Evolutionary conservation across 139 green algal genomes (phyloP).

Genomic region (Tetraselmis striata): DNA sequence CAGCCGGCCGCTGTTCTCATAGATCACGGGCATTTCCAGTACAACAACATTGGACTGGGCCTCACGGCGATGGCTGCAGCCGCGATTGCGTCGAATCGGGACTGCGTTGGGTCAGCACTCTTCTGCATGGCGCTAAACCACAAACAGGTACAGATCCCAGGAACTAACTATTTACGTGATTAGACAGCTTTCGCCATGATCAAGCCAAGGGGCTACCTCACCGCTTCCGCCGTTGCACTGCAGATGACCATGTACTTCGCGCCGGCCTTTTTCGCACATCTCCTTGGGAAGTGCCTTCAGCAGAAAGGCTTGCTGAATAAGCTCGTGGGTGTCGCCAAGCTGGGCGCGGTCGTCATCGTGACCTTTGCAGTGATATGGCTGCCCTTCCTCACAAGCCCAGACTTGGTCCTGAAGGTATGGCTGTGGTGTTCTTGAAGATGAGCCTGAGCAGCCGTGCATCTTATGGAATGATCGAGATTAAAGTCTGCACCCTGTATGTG

Average conservation of each 20-base stretch:
- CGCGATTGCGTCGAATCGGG: not conserved
- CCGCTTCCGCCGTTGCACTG: no score
- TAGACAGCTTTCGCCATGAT: no score
- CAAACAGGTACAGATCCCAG: conserved; percentile 62
- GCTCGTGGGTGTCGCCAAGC: conserved; percentile 27
- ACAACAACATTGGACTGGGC: conserved; percentile 88
- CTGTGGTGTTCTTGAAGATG: not conserved
- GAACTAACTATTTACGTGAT: no score
- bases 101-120: conserved; percentile 37
- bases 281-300: conserved; percentile 80
- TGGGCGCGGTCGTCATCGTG: conserved; percentile 48
- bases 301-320: conserved; percentile 3
- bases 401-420: conserved; percentile 22
- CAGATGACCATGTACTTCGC: conserved; percentile 95
- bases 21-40: conserved; percentile 99
- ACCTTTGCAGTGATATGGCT: conserved; percentile 75
- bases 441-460: not conserved
- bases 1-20: conserved; percentile 81
- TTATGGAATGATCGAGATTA: no score
- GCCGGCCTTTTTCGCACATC: conserved; percentile 90
- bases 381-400: conserved; percentile 51
- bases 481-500: no score
- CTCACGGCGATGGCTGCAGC: conserved; percentile 39
- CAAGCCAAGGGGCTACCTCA: no score
- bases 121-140: conserved; percentile 84